Base-by-base conservation (phyloP, 768 basidiomycete genomes). In the Panellus pusillus region DNA sequence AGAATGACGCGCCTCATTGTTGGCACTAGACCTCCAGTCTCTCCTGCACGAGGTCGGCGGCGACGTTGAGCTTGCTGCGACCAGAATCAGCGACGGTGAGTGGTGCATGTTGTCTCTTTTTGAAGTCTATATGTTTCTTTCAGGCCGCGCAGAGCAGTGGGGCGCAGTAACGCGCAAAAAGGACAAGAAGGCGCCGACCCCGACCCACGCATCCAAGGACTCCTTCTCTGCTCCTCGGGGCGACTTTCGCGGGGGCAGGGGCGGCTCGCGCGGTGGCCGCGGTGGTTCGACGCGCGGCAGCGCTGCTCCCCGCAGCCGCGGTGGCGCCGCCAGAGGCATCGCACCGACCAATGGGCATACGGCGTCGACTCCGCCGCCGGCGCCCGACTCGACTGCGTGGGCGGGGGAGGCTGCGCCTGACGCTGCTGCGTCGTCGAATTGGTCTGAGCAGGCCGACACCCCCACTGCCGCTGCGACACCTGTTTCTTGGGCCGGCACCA, bases 81-180 rank as follows among this genome's bases (percentile, higher is more conserved):
- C 78, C n/a, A 79, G 84, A 66, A 89, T 93, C 58, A 80, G 74
- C 50, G 91, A 93, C 66, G 91, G 91, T 89, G 18, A 9, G 72
- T 60, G 24, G 24, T 24, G 24, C 6, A 29, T 2, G 24, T 39
- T 14, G 14, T 55, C 50, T 29, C 52, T 41, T 52, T 48, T 54
- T 56, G 55, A 45, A 60, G 48, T 20, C 55, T 63, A 44, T 56
- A 68, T 47, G 64, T 31, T 32, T 52, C 46, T 50, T 45, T 47
- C 66, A 93, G 91, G 91, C 64, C 76, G 77, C 60, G 87, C 79
- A 43, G 82, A 85, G 67, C 88, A 86, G 65, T 93, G 91, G 91
- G 90, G 81, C 47, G 82, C 89, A 50, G 91, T 91, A 52, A 83
- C 82, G 58, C 86, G 82, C 70, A 93, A 91, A 81, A 93, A 91